phyloP scores from a whole-genome alignment of 306 rosid genomes.

The Heteromeles arbutifolia region DNA sequence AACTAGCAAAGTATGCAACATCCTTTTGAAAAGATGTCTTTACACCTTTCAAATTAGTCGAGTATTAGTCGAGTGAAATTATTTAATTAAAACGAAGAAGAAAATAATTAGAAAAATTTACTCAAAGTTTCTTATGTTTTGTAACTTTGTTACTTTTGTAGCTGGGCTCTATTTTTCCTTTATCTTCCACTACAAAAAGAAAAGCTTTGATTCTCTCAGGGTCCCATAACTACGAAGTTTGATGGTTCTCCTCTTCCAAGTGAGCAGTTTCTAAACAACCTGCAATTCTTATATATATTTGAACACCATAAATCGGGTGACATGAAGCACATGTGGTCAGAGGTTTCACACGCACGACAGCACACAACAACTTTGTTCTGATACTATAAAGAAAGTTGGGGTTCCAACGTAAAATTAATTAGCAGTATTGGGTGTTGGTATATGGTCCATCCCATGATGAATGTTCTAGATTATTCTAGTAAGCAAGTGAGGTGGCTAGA shows the following conservation, averaged over 20 bases:
- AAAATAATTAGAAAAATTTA: background rate
- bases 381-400: too few relatives aligned
- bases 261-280: conserved; percentile 8
- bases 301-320: too few relatives aligned
- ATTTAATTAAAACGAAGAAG: background rate
- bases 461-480: too few relatives aligned
- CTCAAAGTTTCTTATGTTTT: background rate
- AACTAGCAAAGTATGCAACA: too few relatives aligned
- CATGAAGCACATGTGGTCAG: too few relatives aligned
- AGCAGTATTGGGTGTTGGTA: too few relatives aligned
- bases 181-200: conserved; percentile 20
- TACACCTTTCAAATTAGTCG: background rate
- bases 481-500: too few relatives aligned
- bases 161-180: conserved; percentile 7
- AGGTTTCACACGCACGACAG: too few relatives aligned
- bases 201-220: conserved; percentile 26
- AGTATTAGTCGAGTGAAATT: too few relatives aligned
- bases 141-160: background rate
- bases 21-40: background rate
- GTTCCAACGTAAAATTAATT: too few relatives aligned
- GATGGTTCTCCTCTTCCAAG: conserved; percentile 14
- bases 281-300: background rate
- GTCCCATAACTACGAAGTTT: conserved; percentile 18
- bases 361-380: too few relatives aligned
- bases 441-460: too few relatives aligned